phyloP scores from a whole-genome alignment of 2,329 filamentous ascomycete genomes.

The Exserohilum rostratum region DNA sequence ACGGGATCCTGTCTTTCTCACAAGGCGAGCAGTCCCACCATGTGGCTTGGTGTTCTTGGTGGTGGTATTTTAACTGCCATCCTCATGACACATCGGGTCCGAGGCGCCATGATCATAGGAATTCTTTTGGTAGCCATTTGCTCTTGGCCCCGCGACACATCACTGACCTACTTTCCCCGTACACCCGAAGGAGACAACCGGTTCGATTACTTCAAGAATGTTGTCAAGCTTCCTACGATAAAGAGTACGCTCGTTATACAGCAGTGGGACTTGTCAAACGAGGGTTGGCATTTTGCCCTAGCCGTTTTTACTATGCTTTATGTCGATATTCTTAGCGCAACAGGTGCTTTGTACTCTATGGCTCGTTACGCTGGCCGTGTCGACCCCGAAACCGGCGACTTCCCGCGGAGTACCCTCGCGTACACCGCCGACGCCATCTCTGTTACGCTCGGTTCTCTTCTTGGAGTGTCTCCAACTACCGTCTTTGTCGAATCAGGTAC shows the following conservation, averaged over 20 bases:
- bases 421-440: conserved; percentile 82
- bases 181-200: conserved; percentile 68
- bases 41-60: conserved; percentile 90
- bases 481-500: conserved; percentile 85
- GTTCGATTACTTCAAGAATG: conserved; percentile 87
- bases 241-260: conserved; percentile 71
- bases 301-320: conserved; percentile 89
- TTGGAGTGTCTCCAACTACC: conserved; percentile 81
- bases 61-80: conserved; percentile 80
- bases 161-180: conserved; percentile 81
- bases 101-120: conserved; percentile 82
- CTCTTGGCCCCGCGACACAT: conserved; percentile 80
- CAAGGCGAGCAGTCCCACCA: conserved; percentile 80
- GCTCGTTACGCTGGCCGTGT: conserved; percentile 81
- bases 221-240: conserved; percentile 83
- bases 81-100: conserved; percentile 83
- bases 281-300: conserved; percentile 77
- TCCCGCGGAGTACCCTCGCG: conserved; percentile 82
- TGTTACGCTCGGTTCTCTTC: conserved; percentile 78
- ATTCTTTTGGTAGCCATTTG: conserved; percentile 85
- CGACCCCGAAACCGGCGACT: conserved; percentile 82
- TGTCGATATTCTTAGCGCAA: conserved; percentile 83
- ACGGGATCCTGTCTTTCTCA: conserved; percentile 65
- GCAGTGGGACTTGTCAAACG: conserved; percentile 71
- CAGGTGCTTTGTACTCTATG: conserved; percentile 88